These are phyloP conservation scores for Lumnitzera racemosa DNA, from an alignment of 345 rosid species.

Conservation along the genomic window DNA sequence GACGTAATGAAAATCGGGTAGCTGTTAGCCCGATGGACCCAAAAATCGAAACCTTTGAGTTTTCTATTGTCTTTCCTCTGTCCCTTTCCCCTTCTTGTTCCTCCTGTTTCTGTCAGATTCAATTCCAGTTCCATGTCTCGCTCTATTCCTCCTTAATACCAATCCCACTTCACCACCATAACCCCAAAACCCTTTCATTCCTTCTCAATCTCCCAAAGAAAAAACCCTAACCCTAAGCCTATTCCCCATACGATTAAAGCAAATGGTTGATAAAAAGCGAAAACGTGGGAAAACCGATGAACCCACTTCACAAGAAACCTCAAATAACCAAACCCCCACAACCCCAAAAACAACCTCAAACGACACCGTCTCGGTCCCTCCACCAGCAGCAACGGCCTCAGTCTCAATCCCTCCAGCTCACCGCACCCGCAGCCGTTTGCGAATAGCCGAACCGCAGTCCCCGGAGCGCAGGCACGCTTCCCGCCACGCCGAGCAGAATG, in stretches of 20 bases:
- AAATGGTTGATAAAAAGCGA: constrained; percentile 23
- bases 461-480: constrained; percentile 25
- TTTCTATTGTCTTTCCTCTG: too few species aligned
- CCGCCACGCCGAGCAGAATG: constrained; percentile 29
- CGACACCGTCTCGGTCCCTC: constrained; percentile 11
- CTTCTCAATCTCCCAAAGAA: not conserved
- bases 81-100: too few species aligned
- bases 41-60: too few species aligned
- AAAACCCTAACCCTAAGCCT: not conserved
- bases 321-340: constrained; percentile 12
- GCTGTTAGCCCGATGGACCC: too few species aligned
- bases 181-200: not conserved
- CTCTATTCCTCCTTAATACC: too few species aligned
- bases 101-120: too few species aligned
- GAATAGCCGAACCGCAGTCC: constrained; percentile 24
- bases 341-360: constrained; percentile 14
- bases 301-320: constrained; percentile 18
- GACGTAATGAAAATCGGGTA: too few species aligned
- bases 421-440: constrained; percentile 49
- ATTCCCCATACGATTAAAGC: not conserved
- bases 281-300: constrained; percentile 34
- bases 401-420: constrained; percentile 34
- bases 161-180: not conserved
- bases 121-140: too few species aligned
- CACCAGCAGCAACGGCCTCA: constrained; percentile 24